Conservation (phyloP, 768 basidiomycete species). For the Myochromella boudieri region DNA sequence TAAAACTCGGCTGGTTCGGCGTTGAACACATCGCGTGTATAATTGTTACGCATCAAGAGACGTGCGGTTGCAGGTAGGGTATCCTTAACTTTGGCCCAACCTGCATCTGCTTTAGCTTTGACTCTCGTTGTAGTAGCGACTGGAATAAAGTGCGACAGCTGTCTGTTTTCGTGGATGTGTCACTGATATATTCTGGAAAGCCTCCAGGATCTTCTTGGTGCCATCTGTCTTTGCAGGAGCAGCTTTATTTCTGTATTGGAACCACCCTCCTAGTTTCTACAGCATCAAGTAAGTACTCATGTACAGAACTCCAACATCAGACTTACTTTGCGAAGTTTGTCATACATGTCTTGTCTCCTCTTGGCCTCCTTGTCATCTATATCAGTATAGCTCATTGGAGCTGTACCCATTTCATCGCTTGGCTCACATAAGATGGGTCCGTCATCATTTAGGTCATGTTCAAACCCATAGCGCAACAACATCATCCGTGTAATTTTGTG, state of each 20-base stretch:
- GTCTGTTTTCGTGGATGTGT: neutral
- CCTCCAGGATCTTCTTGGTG: neutral
- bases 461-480: neutral
- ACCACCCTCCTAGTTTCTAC: neutral
- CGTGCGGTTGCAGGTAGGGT: neutral
- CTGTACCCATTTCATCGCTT: neutral
- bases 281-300: no score
- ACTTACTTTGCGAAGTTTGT: neutral
- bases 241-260: neutral
- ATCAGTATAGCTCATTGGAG: neutral
- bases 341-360: neutral
- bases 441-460: neutral
- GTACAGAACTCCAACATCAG: neutral
- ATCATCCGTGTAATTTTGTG: neutral
- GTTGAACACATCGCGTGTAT: neutral
- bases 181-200: neutral
- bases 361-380: neutral
- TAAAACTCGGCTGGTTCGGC: neutral
- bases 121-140: neutral
- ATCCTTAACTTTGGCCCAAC: neutral
- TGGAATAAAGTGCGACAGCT: neutral
- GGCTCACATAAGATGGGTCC: neutral
- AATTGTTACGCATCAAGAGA: neutral
- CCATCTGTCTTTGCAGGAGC: neutral
- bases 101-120: neutral